Evolutionary conservation across 2,329 filamentous ascomycete genomes (phyloP).

Genomic region (Neofusicoccum umdonicola): DNA sequence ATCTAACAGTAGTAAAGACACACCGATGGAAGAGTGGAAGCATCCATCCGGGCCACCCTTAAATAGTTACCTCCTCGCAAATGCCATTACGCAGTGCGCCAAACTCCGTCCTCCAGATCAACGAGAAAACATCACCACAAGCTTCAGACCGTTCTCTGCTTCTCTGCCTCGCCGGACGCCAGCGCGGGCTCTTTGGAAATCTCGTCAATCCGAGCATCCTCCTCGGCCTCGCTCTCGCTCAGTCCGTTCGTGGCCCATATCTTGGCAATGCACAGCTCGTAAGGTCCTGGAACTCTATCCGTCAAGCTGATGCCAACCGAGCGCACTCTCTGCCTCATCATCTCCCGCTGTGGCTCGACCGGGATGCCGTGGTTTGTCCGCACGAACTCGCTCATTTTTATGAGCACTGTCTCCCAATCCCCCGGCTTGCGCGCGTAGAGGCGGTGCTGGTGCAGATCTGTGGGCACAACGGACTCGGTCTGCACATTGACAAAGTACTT

Average conservation of each 20-base stretch:
- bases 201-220: conserved; percentile 29
- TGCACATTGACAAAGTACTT: conserved; percentile 95
- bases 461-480: conserved; percentile 87
- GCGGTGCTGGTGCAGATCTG: conserved; percentile 94
- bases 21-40: no score
- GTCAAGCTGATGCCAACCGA: conserved; percentile 86
- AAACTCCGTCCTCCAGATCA: background rate
- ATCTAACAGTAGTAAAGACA: no score
- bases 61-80: background rate
- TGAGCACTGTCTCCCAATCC: conserved; percentile 91
- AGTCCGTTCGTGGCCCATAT: conserved; percentile 85
- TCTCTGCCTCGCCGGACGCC: background rate
- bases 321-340: conserved; percentile 80
- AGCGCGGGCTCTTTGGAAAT: conserved; percentile 11
- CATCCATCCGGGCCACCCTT: no score
- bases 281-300: conserved; percentile 83
- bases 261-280: conserved; percentile 78
- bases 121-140: background rate
- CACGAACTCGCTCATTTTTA: conserved; percentile 91
- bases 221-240: conserved; percentile 28
- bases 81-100: background rate
- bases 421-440: conserved; percentile 75
- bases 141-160: background rate
- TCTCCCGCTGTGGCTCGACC: conserved; percentile 87
- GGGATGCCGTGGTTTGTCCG: conserved; percentile 90